Evolutionary conservation across 1,139 yeast species (phyloP), one percentile per base, ranked within the genome.

Genomic region (Hyphopichia khmerensis): DNA sequence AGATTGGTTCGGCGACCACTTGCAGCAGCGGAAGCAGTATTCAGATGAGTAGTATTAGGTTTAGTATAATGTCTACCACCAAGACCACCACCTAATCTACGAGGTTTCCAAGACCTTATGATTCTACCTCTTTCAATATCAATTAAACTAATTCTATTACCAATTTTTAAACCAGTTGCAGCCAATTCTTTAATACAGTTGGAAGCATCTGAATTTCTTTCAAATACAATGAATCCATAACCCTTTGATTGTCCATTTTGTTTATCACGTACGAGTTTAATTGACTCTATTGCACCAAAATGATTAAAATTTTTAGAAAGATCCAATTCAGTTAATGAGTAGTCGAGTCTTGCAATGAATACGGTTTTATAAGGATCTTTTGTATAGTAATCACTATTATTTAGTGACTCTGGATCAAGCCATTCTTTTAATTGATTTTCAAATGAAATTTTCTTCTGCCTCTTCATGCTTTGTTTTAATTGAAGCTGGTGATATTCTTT

Each of bases 41-140:
- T 60, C n/a, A 75, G 64, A 18, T 64, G 52, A 42, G 65, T 70
- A 17, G 44, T 67, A 52, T 55, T 81, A 43, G 50, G 76, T 53
- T 56, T 78, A 69, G 64, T 60, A 44, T 68, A 68, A 39, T 67
- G 80, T 48, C 84, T 75, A 19, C 87, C 87, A 15, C 87, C 87
- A 46, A 81, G 71, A 0, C 87, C 87, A 31, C 87, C 87, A 19
- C 86, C 87, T 14, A 81, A 57, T 42, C 87, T 62, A 57, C 91
- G 64, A 0, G 99, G 99, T 46, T 77, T 78, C 95, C 96, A 93
- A 48, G 75, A 77, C 45, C 86, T 77, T 13, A 82, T 80, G 0
- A 86, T 66, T 30, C 97, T 67, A 1, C 96, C 95, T 43, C 97
- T 69, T 57, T 90, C 98, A 24, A 84, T 81, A 59, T 93, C 99